Percentiles rank a stretch among this genome's conserved stretches.
Conservation (phyloP, 1,139 yeast species). For the Blastobotrys aristatus region DNA sequence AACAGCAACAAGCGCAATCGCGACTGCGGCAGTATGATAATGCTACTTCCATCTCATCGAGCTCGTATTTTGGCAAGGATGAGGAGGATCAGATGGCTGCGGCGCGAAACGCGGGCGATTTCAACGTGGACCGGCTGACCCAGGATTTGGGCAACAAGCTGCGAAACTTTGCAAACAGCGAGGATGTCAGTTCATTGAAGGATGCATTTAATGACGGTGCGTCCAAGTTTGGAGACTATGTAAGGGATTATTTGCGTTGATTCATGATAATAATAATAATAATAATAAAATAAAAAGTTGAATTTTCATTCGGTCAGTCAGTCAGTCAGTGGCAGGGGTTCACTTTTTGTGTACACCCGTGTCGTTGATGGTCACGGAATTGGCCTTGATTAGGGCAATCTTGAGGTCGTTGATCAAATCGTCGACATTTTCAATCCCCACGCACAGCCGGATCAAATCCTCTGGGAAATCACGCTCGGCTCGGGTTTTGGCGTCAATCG, state of each 20-base stretch:
- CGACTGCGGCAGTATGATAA: conserved; percentile 78
- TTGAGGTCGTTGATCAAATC: conserved; percentile 66
- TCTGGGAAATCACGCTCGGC: conserved; percentile 88
- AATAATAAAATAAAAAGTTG: not conserved
- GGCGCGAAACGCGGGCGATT: conserved; percentile 28
- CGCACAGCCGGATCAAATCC: conserved; percentile 80
- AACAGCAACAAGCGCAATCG: conserved; percentile 70
- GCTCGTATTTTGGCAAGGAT: conserved; percentile 89
- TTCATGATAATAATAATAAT: not conserved
- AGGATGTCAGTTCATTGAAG: conserved; percentile 80
- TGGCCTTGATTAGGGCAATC: conserved; percentile 57
- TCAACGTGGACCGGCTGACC: conserved; percentile 51
- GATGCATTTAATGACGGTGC: conserved; percentile 97
- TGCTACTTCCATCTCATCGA: conserved; percentile 86
- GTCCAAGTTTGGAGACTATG: conserved; percentile 71
- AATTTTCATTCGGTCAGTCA: not conserved
- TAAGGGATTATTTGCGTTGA: conserved; percentile 74
- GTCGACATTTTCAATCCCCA: conserved; percentile 72
- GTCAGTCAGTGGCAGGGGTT: not conserved
- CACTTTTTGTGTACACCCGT: not conserved
- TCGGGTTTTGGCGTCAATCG: conserved; percentile 81
- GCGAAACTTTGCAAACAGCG: conserved; percentile 64
- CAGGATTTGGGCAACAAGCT: conserved; percentile 66
- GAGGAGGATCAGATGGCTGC: conserved; percentile 42
- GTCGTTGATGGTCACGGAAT: conserved; percentile 3